A percentile compares a stretch with the other conserved stretches of the same genome.
These are phyloP conservation scores for Gossypium longicalyx DNA, from an alignment of 345 rosid species.

Conservation along the genomic window DNA sequence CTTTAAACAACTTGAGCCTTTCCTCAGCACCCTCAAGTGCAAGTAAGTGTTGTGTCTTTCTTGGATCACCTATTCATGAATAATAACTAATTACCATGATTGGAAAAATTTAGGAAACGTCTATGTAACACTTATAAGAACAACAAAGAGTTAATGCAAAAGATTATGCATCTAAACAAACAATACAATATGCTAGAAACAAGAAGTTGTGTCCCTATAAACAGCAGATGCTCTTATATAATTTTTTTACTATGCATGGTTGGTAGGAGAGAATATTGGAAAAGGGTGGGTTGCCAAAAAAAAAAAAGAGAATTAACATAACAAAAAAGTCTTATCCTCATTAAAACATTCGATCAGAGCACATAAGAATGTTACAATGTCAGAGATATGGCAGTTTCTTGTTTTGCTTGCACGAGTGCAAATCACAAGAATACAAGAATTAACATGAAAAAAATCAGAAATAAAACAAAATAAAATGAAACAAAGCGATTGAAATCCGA, in stretches of 20 bases:
- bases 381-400: background rate
- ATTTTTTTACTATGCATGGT: too few species aligned
- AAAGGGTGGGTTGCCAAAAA: too few species aligned
- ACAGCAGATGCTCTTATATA: background rate
- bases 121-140: background rate
- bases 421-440: too few species aligned
- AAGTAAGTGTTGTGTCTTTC: conserved; percentile 62
- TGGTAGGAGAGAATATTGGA: too few species aligned
- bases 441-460: too few species aligned
- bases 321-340: too few species aligned
- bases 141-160: background rate
- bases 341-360: too few species aligned
- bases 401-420: too few species aligned
- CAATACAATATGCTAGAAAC: background rate
- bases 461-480: conserved; percentile 3
- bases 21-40: conserved; percentile 70
- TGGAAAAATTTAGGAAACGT: background rate
- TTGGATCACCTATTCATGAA: conserved; percentile 53
- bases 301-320: too few species aligned
- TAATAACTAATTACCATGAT: background rate
- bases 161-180: background rate
- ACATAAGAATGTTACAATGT: background rate
- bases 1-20: conserved; percentile 72
- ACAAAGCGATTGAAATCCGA: background rate
- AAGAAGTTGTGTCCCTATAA: too few species aligned